Conservation (phyloP, 371 early-diverging fungal genomes). For the Syncephalis plumigaleata region DNA sequence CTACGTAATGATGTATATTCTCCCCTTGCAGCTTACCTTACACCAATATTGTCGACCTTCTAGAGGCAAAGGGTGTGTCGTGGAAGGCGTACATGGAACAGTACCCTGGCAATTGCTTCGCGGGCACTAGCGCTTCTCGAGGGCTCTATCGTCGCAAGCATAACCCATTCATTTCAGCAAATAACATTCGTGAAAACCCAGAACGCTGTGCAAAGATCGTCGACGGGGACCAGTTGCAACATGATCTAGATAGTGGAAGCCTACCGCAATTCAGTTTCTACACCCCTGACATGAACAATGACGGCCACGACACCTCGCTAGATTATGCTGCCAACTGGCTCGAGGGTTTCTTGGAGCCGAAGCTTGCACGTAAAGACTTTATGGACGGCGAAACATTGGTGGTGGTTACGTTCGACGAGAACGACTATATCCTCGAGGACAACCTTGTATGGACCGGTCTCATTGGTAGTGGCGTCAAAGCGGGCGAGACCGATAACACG, state of each 20-base stretch:
- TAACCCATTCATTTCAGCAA: conserved; percentile 38
- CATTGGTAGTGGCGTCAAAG: conserved; percentile 27
- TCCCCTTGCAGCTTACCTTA: neutral
- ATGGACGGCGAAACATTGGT: conserved; percentile 26
- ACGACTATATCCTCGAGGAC: conserved; percentile 7
- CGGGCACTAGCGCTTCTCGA: conserved; percentile 6
- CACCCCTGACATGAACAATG: conserved; percentile 19
- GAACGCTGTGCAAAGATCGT: conserved; percentile 31
- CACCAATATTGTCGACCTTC: conserved; percentile 28
- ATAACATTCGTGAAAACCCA: conserved; percentile 20
- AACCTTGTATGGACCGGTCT: conserved; percentile 27
- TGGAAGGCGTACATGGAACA: conserved; percentile 52
- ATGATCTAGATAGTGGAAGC: neutral
- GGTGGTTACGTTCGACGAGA: conserved; percentile 32
- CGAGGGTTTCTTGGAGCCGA: conserved; percentile 25
- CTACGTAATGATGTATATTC: neutral
- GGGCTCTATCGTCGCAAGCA: conserved; percentile 21
- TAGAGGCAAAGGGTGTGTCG: conserved; percentile 32
- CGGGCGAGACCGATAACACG: conserved; percentile 3
- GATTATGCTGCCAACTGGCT: conserved; percentile 31
- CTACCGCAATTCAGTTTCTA: conserved; percentile 6
- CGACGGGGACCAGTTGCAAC: conserved; percentile 12
- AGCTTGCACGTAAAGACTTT: conserved; percentile 23
- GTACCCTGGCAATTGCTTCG: conserved; percentile 27
- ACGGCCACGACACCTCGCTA: conserved; percentile 33